Evolutionary conservation across 2,329 filamentous ascomycete species (phyloP), one percentile per base, ranked within the genome.

Genomic region (Pleomassaria siparia): DNA sequence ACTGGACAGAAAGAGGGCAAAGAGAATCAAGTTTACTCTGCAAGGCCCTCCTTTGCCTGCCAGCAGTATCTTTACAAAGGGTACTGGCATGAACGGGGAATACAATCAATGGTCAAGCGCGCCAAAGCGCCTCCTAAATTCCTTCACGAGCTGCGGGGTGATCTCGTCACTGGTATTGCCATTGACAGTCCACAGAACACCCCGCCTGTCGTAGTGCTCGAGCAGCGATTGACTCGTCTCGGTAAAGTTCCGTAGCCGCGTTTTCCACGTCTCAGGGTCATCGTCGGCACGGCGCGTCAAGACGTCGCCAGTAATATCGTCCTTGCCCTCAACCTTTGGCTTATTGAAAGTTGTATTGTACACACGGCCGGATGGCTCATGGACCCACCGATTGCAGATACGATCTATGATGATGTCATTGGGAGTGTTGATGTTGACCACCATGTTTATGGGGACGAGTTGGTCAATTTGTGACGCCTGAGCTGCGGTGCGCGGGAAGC

Each of bases 281-380:
- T 99, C 94, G 64, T 99, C 94, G 7, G 86, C 78, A 46, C 94
- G 80, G 67, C 95, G 87, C 4, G 87, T 86, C 52, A 99, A 78
- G 18, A 80, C 77, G 68, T 99, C 94, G 13, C 94, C 94, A 0
- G 94, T 99, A 40, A 96, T 67, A 69, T 99, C 94, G 72, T 99
- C 94, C 57, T 79, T 82, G 21, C 94, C 92, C 0, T 83, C 73
- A 1, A 91, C 84, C 56, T 86, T 87, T 1, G 94, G 94, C 7
- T 88, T 81, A 66, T 97, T 91, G 76, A 96, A 99, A 0, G 85
- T 85, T 2, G 91, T 95, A 70, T 99, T 99, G 78, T 99, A 99
- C 13, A 96, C 87, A 22, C 94, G 82, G 1, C 94, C 94, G 0
- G 90, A 95, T 0, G 90, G 85, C 62, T 88, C 88, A 72, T 99